Conservation (phyloP, 345 rosid species). For the Passiflora organensis region DNA sequence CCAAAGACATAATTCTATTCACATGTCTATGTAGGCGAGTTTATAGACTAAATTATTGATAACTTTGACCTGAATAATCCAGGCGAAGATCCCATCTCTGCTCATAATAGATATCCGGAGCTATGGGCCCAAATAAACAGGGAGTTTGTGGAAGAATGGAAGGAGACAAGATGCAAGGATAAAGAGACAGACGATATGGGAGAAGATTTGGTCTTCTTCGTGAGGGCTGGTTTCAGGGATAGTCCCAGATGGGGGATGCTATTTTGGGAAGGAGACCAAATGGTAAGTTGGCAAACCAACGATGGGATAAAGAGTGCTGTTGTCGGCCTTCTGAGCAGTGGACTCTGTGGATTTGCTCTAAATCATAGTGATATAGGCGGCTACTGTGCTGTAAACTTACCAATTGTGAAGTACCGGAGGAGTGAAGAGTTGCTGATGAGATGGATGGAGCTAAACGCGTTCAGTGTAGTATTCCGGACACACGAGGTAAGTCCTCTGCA, state of each 20-base stretch:
- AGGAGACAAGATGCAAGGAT: conserved; percentile 15
- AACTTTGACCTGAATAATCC: conserved; percentile 9
- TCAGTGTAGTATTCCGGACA: conserved; percentile 60
- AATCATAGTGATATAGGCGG: conserved; percentile 82
- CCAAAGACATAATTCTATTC: too few relatives aligned
- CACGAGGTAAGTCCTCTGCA: conserved; percentile 48
- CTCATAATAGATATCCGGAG: conserved; percentile 73
- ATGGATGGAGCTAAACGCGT: conserved; percentile 77
- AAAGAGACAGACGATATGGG: conserved; percentile 36
- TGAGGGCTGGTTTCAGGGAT: conserved; percentile 67
- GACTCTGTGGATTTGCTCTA: conserved; percentile 60
- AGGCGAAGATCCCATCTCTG: conserved; percentile 68
- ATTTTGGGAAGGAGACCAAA: conserved; percentile 83
- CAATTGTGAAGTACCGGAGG: conserved; percentile 46
- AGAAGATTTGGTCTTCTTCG: conserved; percentile 55
- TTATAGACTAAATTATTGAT: not conserved
- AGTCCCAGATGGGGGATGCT: conserved; percentile 76
- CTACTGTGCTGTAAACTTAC: conserved; percentile 54
- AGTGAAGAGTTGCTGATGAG: conserved; percentile 62
- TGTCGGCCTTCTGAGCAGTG: conserved; percentile 59
- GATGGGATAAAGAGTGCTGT: conserved; percentile 73
- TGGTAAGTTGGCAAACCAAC: conserved; percentile 76
- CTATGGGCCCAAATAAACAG: conserved; percentile 69
- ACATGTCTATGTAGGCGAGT: too few relatives aligned
- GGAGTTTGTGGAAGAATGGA: conserved; percentile 67